Conservation (phyloP, 179 eudicot species). For the Gypsophila paniculata region DNA sequence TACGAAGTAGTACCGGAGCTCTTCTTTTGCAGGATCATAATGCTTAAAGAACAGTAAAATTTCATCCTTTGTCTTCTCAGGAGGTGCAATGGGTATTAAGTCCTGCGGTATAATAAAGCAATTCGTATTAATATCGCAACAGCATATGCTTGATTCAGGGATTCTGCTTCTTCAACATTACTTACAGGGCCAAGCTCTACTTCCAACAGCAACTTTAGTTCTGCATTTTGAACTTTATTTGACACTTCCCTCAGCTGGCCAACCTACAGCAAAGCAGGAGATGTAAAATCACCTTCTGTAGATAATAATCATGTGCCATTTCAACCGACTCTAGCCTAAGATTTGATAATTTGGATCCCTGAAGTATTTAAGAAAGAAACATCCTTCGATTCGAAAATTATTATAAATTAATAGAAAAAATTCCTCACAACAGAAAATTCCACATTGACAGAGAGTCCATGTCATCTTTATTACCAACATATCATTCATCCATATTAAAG, state of each 20-base stretch:
- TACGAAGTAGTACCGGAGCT: slow-evolving; percentile 57
- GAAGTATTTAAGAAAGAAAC: background rate
- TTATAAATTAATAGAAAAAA: background rate
- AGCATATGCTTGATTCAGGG: background rate
- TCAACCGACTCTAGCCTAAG: background rate
- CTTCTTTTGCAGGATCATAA: slow-evolving; percentile 81
- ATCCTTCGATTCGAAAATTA: background rate
- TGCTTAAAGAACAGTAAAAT: slow-evolving; percentile 78
- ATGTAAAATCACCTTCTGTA: slow-evolving; percentile 1
- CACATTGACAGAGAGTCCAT: background rate
- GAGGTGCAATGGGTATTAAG: slow-evolving; percentile 55
- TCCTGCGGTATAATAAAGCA: slow-evolving; percentile 39
- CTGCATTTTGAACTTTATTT: slow-evolving; percentile 64
- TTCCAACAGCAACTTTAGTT: slow-evolving; percentile 76
- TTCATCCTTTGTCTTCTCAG: slow-evolving; percentile 74
- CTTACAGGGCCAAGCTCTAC: slow-evolving; percentile 64
- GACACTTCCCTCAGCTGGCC: slow-evolving; percentile 78
- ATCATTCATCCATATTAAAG: background rate
- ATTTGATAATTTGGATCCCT: background rate
- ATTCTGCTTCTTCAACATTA: slow-evolving; percentile 1
- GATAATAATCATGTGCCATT: slow-evolving; percentile 1
- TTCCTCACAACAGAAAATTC: background rate
- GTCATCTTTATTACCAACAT: background rate
- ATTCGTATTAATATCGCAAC: background rate
- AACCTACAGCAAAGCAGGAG: slow-evolving; percentile 43